phyloP scores from a whole-genome alignment of 495 filamentous ascomycete genomes.

The Lindgomyces ingoldianus region DNA sequence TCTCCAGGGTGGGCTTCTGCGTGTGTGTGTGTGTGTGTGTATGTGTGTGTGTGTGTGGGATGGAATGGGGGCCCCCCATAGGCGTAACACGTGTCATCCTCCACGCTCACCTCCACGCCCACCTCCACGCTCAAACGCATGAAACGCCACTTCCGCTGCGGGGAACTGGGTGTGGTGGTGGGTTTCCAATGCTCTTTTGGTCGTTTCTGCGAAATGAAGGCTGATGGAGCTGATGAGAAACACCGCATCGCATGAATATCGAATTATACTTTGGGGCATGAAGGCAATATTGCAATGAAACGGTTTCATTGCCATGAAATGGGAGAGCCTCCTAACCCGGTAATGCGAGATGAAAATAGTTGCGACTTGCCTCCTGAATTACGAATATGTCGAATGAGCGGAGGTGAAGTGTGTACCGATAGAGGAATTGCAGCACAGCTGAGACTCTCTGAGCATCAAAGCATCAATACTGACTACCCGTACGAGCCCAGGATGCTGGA shows the following conservation, averaged over 20 bases:
- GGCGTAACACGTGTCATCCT: too few species aligned
- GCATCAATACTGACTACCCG: neutral
- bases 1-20: too few species aligned
- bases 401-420: neutral
- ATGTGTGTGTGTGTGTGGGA: too few species aligned
- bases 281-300: neutral
- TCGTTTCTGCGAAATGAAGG: neutral
- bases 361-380: neutral
- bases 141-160: slow-evolving; percentile 6
- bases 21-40: too few species aligned
- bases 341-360: neutral
- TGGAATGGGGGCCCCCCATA: too few species aligned
- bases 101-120: too few species aligned
- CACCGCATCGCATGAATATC: slow-evolving; percentile 9
- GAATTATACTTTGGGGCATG: neutral
- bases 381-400: neutral
- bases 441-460: neutral
- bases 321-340: neutral
- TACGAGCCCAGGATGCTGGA: neutral
- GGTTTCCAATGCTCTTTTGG: too few species aligned
- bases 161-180: too few species aligned
- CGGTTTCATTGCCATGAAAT: too few species aligned
- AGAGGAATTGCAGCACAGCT: neutral
- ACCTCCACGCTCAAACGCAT: slow-evolving; percentile 1
- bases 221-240: neutral